Evolutionary conservation across 441 rosid genomes (phyloP), one percentile per base, ranked within the genome.

Genomic region (Populus tomentosa): DNA sequence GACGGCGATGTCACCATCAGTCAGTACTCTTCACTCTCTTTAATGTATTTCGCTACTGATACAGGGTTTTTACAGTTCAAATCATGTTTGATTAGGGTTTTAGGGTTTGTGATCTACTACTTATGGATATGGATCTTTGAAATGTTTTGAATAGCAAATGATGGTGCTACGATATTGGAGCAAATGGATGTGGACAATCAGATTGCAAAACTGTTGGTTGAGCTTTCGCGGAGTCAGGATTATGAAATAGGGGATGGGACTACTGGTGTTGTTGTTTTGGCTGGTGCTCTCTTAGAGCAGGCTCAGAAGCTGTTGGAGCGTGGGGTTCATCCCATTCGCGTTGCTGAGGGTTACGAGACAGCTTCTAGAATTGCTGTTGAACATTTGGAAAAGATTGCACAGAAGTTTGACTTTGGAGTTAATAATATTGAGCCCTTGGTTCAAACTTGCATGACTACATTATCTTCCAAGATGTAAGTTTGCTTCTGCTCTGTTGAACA

Each of bases 141-240:
- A 62, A 59, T 74, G 70, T 70, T 2, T 74, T 38, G 42, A 81
- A 69, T 3, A 94, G 99, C 98, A 16, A 96, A 97, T 79, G 99
- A 97, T 81, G 99, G 99, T 4, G 98, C 99, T 1, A 97, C 99
- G 0, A 97, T 94, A 69, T 83, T 97, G 85, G 98, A 97, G 87
- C 97, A 91, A 85, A 97, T 97, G 99, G 98, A 97, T 85, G 98
- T 94, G 72, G 97, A 97, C 81, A 97, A 93, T 80, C 99, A 97
- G 87, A 94, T 97, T 46, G 99, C 98, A 0, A 93, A 93, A 77
- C 85, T 97, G 75, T 93, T 97, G 98, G 98, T 97, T 3, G 97
- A 97, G 74, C 85, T 93, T n/a, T 97, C 98, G 1, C 79, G 92
- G 69, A 97, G 99, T 84, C 99, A 95, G 89, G 99, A 97, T 83